A percentile compares a stretch with the other conserved stretches of the same genome.
phyloP scores from a whole-genome alignment of 2,329 filamentous ascomycete genomes.

The Aspergillus pseudoglaucus region DNA sequence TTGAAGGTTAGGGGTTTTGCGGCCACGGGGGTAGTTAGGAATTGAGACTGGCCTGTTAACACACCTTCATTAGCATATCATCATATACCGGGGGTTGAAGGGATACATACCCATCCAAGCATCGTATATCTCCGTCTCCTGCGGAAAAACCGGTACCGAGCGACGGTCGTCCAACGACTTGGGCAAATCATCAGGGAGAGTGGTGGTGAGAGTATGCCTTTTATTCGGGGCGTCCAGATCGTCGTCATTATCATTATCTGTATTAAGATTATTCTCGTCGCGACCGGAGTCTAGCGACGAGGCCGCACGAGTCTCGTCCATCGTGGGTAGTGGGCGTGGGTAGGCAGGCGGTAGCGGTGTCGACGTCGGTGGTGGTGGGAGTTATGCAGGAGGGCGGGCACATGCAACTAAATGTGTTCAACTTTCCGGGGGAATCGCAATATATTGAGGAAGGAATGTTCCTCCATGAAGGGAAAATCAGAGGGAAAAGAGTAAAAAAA shows the following conservation, averaged over 20 bases:
- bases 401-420: too few species aligned
- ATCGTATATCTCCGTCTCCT: conserved; percentile 97
- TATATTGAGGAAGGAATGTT: too few species aligned
- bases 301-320: conserved; percentile 16
- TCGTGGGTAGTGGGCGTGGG: not conserved
- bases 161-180: conserved; percentile 85
- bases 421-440: too few species aligned
- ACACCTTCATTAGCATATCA: not conserved
- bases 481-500: not conserved
- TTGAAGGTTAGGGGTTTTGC: conserved; percentile 82
- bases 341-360: not conserved
- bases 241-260: conserved; percentile 2
- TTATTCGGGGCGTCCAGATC: conserved; percentile 5
- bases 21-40: conserved; percentile 77
- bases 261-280: conserved; percentile 19
- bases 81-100: not conserved
- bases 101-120: conserved; percentile 76
- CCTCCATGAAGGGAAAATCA: conserved; percentile 15
- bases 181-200: conserved; percentile 77
- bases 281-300: conserved; percentile 4
- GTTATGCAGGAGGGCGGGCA: too few species aligned
- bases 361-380: not conserved
- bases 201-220: not conserved
- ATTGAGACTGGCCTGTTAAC: conserved; percentile 79
- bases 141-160: conserved; percentile 58